Evolutionary conservation across 164 flowering plant species (phyloP), one percentile per base, ranked within the genome.

Genomic region (Berberis vulgaris): DNA sequence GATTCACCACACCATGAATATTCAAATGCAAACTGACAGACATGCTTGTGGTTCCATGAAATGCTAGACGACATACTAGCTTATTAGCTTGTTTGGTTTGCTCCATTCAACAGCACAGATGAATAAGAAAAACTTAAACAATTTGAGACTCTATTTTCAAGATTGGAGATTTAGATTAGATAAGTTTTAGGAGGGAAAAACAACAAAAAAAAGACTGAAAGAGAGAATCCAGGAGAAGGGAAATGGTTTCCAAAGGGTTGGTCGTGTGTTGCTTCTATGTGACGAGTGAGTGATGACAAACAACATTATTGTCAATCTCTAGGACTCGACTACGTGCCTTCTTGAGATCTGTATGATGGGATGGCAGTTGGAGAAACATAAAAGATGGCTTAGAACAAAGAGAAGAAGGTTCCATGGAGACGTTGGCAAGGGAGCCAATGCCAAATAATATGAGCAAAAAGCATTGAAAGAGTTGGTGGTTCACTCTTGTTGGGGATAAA

Each of bases 391-490:
- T 26, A 26, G 26, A 38, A 72, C 65, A 71, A 52, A 67, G 74
- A 83, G 67, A 80, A 12, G 77, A 81, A 81, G 77, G 82, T 88
- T 82, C 86, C 87, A 86, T 82, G 79, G 80, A 77, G 69, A 75
- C 79, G 75, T 73, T 75, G 89, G 83, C 96, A 86, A 83, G 68
- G 2, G 39, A 84, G 91, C 83, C 84, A 83, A 83, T 77, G 87
- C 87, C 89, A 84, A 26, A 83, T 84, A 74, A 84, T 78, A 76
- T 67, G 63, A 26, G 62, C 68, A 54, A 66, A 72, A 75, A 72
- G 77, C 76, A 79, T 79, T 73, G 26, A 26, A 26, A 26, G 26
- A 26, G 26, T 26, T 26, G 26, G 26, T 26, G 26, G 26, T 26
- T 26, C 26, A 26, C 26, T 26, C 72, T 71, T 60, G 42, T n/a